Evolutionary conservation across 192 early-diverging fungal genomes (phyloP), one percentile per base, ranked within the genome.

Genomic region (Mortierella hygrophila): DNA sequence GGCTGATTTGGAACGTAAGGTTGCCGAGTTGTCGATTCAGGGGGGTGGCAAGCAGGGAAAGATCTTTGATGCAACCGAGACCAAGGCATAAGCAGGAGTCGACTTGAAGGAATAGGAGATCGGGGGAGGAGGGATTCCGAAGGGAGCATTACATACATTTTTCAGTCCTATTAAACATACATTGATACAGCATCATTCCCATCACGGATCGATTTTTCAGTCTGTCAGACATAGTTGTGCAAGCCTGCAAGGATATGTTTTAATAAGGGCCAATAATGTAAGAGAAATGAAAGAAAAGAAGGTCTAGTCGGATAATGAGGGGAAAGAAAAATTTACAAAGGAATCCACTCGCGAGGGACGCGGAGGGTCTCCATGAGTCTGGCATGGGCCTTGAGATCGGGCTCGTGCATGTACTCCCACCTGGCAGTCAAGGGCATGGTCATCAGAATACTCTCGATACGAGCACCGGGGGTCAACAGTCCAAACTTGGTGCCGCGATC

Each of bases 401-500:
- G 95, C 68, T 82, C 79, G 79, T 96, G 92, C 91, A 93, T 94
- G 90, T 99, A 99, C 89, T 99, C 96, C 98, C 98, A 99, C 23
- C 98, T 89, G 13, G 98, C 97, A 8, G 96, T 96, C 81, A 99
- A 88, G 4, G 98, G 98, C 83, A 99, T 89, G 77, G 95, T 95
- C 95, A 97, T 96, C 76, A 99, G 85, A 23, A 99, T 97, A 80
- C 96, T 97, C 87, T 99, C 98, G 74, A 99, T 99, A 41, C 98
- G 90, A 3, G 96, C 97, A 57, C 98, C 97, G 18, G 98, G 98
- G 29, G 98, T 99, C 81, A 95, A 93, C 54, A 99, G 89, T 23
- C 98, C 98, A 90, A 99, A 99, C 90, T 99, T 99, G 47, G 98
- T 99, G 32, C 98, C 98, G 68, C 98, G 94, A 88, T 99, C 98